These are phyloP conservation scores for Ceratobasidium sp. DNA, from an alignment of 1,284 basidiomycete species.

Conservation along the genomic window DNA sequence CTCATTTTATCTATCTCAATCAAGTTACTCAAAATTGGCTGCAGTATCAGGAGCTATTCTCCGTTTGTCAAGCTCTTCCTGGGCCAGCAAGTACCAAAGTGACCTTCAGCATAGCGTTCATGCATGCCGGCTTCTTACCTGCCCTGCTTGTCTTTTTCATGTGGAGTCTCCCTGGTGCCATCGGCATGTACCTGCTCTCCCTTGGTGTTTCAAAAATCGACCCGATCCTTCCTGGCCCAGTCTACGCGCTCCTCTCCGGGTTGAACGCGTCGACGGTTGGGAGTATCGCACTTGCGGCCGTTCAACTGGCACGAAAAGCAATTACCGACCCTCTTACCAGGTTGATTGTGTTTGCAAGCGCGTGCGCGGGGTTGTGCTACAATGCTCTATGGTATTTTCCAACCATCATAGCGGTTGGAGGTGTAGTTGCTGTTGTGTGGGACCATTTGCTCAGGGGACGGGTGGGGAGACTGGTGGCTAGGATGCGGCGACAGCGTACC, in stretches of 20 bases:
- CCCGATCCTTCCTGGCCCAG: slow-evolving; percentile 60
- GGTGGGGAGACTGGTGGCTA: slow-evolving; percentile 44
- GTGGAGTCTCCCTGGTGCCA: slow-evolving; percentile 61
- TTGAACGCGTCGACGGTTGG: slow-evolving; percentile 69
- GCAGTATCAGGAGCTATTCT: slow-evolving; percentile 54
- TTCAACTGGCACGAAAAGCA: slow-evolving; percentile 61
- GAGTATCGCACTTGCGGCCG: slow-evolving; percentile 65
- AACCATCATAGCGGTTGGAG: slow-evolving; percentile 55
- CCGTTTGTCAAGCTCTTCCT: slow-evolving; percentile 58
- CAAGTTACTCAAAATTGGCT: neutral
- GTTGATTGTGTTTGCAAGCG: slow-evolving; percentile 60
- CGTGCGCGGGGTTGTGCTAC: slow-evolving; percentile 63
- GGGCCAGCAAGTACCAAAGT: slow-evolving; percentile 59
- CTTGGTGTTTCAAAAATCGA: slow-evolving; percentile 62
- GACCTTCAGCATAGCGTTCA: slow-evolving; percentile 55
- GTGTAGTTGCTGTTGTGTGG: slow-evolving; percentile 54
- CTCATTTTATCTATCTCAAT: neutral
- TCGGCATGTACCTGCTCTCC: slow-evolving; percentile 64
- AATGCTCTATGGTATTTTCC: slow-evolving; percentile 62
- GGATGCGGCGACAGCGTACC: neutral
- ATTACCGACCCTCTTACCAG: slow-evolving; percentile 63
- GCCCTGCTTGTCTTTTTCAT: slow-evolving; percentile 55
- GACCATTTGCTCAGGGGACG: slow-evolving; percentile 50
- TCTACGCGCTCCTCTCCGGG: slow-evolving; percentile 65
- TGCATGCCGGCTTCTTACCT: slow-evolving; percentile 53